These are phyloP conservation scores for Sicyos baderoa DNA, from an alignment of 306 rosid species.

Conservation along the genomic window DNA sequence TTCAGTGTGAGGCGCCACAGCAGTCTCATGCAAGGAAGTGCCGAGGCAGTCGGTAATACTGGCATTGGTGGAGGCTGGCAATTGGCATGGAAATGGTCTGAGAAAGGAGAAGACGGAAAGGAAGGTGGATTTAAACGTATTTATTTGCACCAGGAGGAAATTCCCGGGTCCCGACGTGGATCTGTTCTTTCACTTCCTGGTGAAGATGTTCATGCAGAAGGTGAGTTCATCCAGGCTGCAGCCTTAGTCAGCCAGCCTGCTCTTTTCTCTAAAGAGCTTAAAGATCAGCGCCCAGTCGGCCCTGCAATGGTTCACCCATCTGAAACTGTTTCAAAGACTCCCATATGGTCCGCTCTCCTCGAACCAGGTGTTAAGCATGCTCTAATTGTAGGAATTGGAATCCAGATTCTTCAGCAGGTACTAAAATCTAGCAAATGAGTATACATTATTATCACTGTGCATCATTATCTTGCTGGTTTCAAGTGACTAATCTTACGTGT, in stretches of 20 bases:
- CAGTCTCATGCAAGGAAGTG: slow-evolving; percentile 71
- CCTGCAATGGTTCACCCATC: slow-evolving; percentile 88
- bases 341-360: slow-evolving; percentile 61
- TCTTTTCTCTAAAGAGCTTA: slow-evolving; percentile 56
- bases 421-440: slow-evolving; percentile 10
- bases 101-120: slow-evolving; percentile 55
- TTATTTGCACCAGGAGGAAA: slow-evolving; percentile 71
- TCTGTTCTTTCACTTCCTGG: slow-evolving; percentile 70
- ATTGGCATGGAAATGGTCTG: slow-evolving; percentile 93
- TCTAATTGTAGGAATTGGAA: slow-evolving; percentile 63
- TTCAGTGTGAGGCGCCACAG: slow-evolving; percentile 64
- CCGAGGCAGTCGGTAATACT: slow-evolving; percentile 58
- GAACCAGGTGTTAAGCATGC: slow-evolving; percentile 81
- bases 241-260: slow-evolving; percentile 93
- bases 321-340: slow-evolving; percentile 48
- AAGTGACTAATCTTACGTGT: not conserved
- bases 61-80: slow-evolving; percentile 98
- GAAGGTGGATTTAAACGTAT: slow-evolving; percentile 73
- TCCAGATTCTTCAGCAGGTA: slow-evolving; percentile 86
- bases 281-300: slow-evolving; percentile 50
- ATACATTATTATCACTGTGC: not conserved
- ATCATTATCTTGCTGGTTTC: slow-evolving; percentile 9
- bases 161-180: slow-evolving; percentile 60
- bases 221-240: slow-evolving; percentile 75
- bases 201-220: slow-evolving; percentile 41